Evolutionary conservation across 441 rosid species (phyloP).

Genomic region (Gossypium gossypioides): DNA sequence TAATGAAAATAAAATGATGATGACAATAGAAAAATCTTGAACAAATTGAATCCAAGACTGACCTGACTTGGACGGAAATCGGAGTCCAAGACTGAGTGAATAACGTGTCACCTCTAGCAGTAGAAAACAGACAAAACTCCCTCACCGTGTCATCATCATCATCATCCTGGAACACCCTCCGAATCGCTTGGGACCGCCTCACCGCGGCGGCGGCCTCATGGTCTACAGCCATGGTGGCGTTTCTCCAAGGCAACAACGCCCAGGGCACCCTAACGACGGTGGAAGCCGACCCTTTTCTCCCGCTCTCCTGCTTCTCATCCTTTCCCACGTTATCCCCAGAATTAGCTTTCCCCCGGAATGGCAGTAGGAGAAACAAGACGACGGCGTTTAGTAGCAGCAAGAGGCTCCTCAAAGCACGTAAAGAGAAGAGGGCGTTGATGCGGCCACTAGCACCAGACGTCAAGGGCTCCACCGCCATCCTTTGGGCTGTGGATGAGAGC

Average conservation of each 20-base stretch:
- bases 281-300: slow-evolving; percentile 21
- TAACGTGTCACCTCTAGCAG: slow-evolving; percentile 47
- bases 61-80: slow-evolving; percentile 42
- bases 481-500: neutral
- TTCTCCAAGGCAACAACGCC: slow-evolving; percentile 44
- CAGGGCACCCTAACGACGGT: slow-evolving; percentile 31
- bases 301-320: slow-evolving; percentile 37
- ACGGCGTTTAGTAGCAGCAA: slow-evolving; percentile 36
- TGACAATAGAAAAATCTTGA: neutral
- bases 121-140: slow-evolving; percentile 37
- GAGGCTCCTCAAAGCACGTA: slow-evolving; percentile 38
- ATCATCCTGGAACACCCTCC: slow-evolving; percentile 56
- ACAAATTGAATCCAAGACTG: neutral
- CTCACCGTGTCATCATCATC: slow-evolving; percentile 38
- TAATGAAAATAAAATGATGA: neutral
- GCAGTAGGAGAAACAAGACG: slow-evolving; percentile 41
- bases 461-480: slow-evolving; percentile 31
- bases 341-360: slow-evolving; percentile 41
- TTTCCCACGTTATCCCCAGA: slow-evolving; percentile 23
- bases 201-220: slow-evolving; percentile 50
- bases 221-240: slow-evolving; percentile 30
- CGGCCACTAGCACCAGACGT: slow-evolving; percentile 85
- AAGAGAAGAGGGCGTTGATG: slow-evolving; percentile 51
- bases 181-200: slow-evolving; percentile 51
- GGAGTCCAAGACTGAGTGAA: slow-evolving; percentile 81